Conservation (phyloP, 768 basidiomycete genomes). For the Infundibulicybe gibba region DNA sequence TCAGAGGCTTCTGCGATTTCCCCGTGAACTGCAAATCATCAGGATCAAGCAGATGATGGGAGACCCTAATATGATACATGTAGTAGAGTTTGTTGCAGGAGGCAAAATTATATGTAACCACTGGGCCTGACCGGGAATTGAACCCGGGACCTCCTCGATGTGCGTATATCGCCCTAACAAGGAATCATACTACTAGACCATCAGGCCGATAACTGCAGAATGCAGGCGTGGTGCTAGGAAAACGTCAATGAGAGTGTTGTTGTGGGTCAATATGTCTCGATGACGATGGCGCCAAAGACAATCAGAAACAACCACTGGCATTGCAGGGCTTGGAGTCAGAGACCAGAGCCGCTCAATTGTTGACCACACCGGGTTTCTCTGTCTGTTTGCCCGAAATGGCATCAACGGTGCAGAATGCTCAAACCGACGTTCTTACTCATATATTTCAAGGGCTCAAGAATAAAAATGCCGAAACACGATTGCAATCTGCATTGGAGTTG, state of each 20-base stretch:
- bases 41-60: too few species aligned
- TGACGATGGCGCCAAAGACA: not conserved
- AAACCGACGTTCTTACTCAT: constrained; percentile 53
- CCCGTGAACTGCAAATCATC: too few species aligned
- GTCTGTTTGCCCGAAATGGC: constrained; percentile 42
- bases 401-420: constrained; percentile 50
- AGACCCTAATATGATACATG: too few species aligned
- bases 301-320: not conserved
- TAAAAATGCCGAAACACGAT: constrained; percentile 60
- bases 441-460: constrained; percentile 68
- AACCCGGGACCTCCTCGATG: constrained; percentile 85
- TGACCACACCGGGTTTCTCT: too few species aligned
- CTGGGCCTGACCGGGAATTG: constrained; percentile 83
- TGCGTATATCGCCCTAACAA: not conserved
- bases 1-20: too few species aligned
- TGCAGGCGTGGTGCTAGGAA: not conserved
- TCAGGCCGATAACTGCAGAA: not conserved
- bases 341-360: too few species aligned
- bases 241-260: not conserved
- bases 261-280: not conserved
- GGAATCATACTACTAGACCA: not conserved
- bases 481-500: constrained; percentile 68
- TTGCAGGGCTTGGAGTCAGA: too few species aligned
- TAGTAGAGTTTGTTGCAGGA: too few species aligned
- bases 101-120: not conserved